Base-by-base conservation (phyloP, 805 yeast genomes). In the Cyberlindnera amylophila region DNA sequence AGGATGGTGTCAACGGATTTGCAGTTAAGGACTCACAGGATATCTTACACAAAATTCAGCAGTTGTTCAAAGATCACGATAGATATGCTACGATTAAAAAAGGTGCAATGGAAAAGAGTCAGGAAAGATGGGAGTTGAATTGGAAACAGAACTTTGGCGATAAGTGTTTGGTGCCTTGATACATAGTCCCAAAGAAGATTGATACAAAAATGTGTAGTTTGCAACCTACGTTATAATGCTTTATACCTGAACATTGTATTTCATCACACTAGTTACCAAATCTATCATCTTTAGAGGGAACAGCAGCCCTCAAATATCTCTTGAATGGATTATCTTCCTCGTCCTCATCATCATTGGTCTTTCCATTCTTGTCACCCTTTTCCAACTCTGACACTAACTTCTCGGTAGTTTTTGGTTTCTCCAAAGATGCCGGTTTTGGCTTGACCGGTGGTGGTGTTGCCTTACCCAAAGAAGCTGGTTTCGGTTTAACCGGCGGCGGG, bases 81-180 rank as follows among this genome's bases (percentile, higher is more conserved):
- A 62, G 71, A 6, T 60, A 73, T 36, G 45, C 54, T 0, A 67
- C 49, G 1, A 54, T 91, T 33, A 80, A 74, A 51, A 49, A 55
- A 9, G 96, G 96, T 12, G 98, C 97, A 0, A 14, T 81, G 38
- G 43, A 53, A n/a, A 96, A 90, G 63, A 79, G 95, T 39, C 47
- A 66, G 33, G 58, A 63, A 19, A 73, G 85, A 41, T 91, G 98
- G 98, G 76, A 79, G 33, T 64, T 70, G 11, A 85, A 82, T 56
- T 91, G 98, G 98, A 39, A 21, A 21, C 24, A 21, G 9, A 6
- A 21, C 24, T 21, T 21, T 21, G 24, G 24, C 24, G 24, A 21
- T 21, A 21, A 21, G 24, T 21, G 24, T 21, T 9, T 21, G 24
- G 24, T 21, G 24, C 24, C 24, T n/a, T 21, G 15, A 14, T 28